Percentiles rank a stretch among this genome's conserved stretches.
Evolutionary conservation across 2,329 filamentous ascomycete genomes (phyloP).

Genomic region (Coleophoma crateriformis): DNA sequence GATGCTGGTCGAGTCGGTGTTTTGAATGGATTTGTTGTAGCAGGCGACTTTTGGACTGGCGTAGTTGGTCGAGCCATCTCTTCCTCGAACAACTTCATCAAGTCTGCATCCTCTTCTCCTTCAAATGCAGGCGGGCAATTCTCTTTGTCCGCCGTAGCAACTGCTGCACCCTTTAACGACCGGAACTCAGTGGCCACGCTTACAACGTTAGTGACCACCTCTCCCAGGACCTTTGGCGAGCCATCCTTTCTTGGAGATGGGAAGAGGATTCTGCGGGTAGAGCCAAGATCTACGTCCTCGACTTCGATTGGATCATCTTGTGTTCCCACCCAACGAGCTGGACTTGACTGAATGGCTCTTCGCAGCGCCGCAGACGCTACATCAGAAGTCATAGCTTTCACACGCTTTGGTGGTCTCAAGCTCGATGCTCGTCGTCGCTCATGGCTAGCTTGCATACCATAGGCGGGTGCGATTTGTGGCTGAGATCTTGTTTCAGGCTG

Average conservation of each 20-base stretch:
- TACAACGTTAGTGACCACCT: slow-evolving; percentile 48
- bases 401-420: slow-evolving; percentile 18
- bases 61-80: slow-evolving; percentile 24
- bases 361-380: slow-evolving; percentile 22
- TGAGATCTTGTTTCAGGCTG: slow-evolving; percentile 2
- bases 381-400: slow-evolving; percentile 24
- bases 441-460: background rate
- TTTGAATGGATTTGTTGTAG: slow-evolving; percentile 22
- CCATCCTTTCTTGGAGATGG: slow-evolving; percentile 67
- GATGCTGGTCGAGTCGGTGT: slow-evolving; percentile 27
- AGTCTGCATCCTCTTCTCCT: slow-evolving; percentile 20
- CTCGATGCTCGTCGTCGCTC: slow-evolving; percentile 17
- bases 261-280: slow-evolving; percentile 67
- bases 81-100: slow-evolving; percentile 24
- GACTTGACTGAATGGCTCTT: slow-evolving; percentile 28
- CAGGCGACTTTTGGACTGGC: slow-evolving; percentile 14
- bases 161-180: slow-evolving; percentile 14
- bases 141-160: slow-evolving; percentile 22
- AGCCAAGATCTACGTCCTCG: slow-evolving; percentile 43
- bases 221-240: slow-evolving; percentile 54
- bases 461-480: slow-evolving; percentile 2
- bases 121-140: slow-evolving; percentile 18
- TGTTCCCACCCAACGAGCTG: slow-evolving; percentile 39
- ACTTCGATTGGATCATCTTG: slow-evolving; percentile 51
- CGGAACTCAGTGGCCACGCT: slow-evolving; percentile 34